Base-by-base conservation (phyloP, 495 filamentous ascomycete species). In the Cenococcum geophilum region DNA sequence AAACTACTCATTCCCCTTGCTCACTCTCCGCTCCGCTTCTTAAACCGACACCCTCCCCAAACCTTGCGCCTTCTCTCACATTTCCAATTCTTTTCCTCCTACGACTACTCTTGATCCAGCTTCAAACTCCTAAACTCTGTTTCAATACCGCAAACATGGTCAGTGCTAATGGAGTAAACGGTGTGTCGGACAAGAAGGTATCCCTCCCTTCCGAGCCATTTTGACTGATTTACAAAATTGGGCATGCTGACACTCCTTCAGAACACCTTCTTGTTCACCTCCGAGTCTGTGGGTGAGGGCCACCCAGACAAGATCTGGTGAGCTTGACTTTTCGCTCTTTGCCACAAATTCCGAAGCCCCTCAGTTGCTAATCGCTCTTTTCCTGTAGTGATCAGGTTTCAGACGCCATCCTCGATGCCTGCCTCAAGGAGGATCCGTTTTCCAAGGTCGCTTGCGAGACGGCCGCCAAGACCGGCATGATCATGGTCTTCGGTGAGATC, bases 401-500 rank as follows among this genome's bases (percentile, higher is more conserved):
- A 56, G 93, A 98, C 79, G 93, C 93, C 67, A 82, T 98, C 72
- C 92, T 98, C 82, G 93, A 98, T 83, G 93, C 93, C 77, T 97
- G 93, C 78, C 80, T 98, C 66, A 78, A 79, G 60, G 88, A 91
- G 75, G 93, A 98, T 74, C 93, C 93, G 51, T 83, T 97, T 69
- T 97, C 93, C 77, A 98, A 98, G 85, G 85, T 96, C 65, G 93
- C 92, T 75, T 98, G 93, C 76, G 93, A 98, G 83, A 96, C 93
- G 61, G 93, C 93, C 70, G 95, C 93, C 75, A 98, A 98, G 89
- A 98, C 93, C 68, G 84, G 84, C 76, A 97, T 98, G 93, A 82
- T 98, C 74, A 97, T 98, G 92, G 86, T 98, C 73, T 97, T 98
- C 67, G 93, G 93, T 81, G 93, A 98, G 78, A 98, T 98, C 76